Base-by-base conservation (phyloP, 768 basidiomycete species). In the Rhodotorula sphaerocarpa region DNA sequence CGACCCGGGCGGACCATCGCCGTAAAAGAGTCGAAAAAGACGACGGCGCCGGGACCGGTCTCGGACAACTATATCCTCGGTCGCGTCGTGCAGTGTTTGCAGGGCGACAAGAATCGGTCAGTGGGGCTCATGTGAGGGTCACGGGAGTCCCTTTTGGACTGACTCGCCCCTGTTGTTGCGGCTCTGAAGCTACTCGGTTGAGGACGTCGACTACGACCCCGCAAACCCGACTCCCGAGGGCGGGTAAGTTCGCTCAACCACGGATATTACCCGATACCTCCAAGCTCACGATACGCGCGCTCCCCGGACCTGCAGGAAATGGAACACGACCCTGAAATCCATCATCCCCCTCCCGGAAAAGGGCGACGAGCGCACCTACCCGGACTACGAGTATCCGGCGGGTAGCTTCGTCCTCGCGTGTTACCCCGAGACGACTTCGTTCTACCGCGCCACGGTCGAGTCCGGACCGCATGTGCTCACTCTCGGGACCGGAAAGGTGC, bases 381-480 rank as follows among this genome's bases (percentile, higher is more conserved):
- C 77, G 0, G 61, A 67, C 36, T 70, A 73, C 34, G 74, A 75
- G 43, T 75, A 69, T 57, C 73, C 76, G 0, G 36, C 59, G 10
- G 72, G 72, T 3, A 70, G 73, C 1, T 55, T 62, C 25, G 76
- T 78, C 42, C 72, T 78, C 58, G 77, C 75, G 12, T 66, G 77
- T 23, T 79, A 78, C 48, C 78, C 78, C 18, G 77, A 77, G 33
- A 79, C 78, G 25, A 77, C 77, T 1, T 71, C 74, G 0, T 78
- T 79, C 68, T 79, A 79, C 64, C 70, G 71, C 5, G 78, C 76
- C 21, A 67, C 69, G 5, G 75, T 79, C 43, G 63, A 74, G 0
- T 43, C 50, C 0, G 63, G 62, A 0, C 70, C 72, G 12, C 59
- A 20, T 3, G 34, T n/a, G 1, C 10, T 54, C 11, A 2, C 41